These are phyloP conservation scores for Penicillium silybi DNA, from an alignment of 495 filamentous ascomycete species.

Conservation along the genomic window DNA sequence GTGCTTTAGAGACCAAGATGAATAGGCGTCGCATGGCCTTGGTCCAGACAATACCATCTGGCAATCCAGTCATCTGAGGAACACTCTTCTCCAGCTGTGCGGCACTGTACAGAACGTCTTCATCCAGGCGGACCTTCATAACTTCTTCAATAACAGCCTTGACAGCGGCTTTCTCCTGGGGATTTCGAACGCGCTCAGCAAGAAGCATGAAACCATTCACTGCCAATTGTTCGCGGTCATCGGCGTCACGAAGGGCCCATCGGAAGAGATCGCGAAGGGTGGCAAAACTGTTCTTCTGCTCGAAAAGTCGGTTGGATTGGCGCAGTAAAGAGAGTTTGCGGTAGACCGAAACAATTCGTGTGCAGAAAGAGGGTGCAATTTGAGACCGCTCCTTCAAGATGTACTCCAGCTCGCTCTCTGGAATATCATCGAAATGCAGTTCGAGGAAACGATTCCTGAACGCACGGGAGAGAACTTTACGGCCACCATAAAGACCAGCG, in stretches of 20 bases:
- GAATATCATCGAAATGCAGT: conserved; percentile 97
- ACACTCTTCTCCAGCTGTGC: conserved; percentile 47
- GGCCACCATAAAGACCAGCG: conserved; percentile 88
- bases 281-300: conserved; percentile 96
- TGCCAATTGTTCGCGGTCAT: conserved; percentile 83
- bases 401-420: conserved; percentile 87
- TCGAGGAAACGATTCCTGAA: conserved; percentile 97
- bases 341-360: conserved; percentile 89
- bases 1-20: conserved; percentile 75
- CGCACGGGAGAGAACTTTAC: conserved; percentile 87
- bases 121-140: conserved; percentile 80
- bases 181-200: conserved; percentile 88
- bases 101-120: conserved; percentile 65
- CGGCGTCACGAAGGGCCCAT: conserved; percentile 86
- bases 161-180: conserved; percentile 77
- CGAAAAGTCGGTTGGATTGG: conserved; percentile 85
- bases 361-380: conserved; percentile 87
- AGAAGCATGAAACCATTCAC: conserved; percentile 94
- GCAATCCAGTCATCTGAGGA: conserved; percentile 36
- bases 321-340: conserved; percentile 82
- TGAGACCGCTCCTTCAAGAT: conserved; percentile 85
- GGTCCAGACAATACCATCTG: conserved; percentile 81
- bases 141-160: conserved; percentile 89
- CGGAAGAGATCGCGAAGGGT: conserved; percentile 94
- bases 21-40: conserved; percentile 88